Evolutionary conservation across 495 filamentous ascomycete genomes (phyloP), one percentile per base, ranked within the genome.

Genomic region (Neurospora africana): DNA sequence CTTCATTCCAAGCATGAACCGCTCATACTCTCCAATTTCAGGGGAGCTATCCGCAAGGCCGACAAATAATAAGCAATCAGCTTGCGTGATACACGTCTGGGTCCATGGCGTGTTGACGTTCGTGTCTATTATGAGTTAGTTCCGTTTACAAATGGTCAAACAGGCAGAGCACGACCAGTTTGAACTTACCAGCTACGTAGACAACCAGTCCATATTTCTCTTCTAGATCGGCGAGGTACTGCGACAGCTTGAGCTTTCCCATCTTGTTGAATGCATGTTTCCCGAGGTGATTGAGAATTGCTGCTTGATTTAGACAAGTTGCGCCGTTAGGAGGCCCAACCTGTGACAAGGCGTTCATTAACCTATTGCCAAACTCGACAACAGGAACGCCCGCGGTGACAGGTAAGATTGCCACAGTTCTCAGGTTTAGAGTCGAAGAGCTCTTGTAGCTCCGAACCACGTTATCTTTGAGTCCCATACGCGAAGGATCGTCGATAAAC

Each of bases 91-190:
- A 77, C 95, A 99, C 1, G 95, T 98, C 79, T 98, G 94, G 4
- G 95, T 99, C 95, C 95, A 99, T 11, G 95, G 95, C 0, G 96
- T 89, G 78, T 96, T 97, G 71, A 98, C 93, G 72, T 90, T 96
- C 37, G 95, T 98, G 77, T 98, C 86, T 88, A 38, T 38, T 80
- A 80, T 79, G 15, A 36, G 72, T 78, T 69, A 79, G 69, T 69
- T 74, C 74, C 69, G 74, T 76, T 11, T 44, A 72, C 68, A 69
- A 35, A 70, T 13, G 21, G 69, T 19, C 15, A n/a, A 4, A 43
- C 11, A 44, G 21, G 38, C 9, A 65, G n/a, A 68, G n/a, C 15
- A 65, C 10, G 70, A 43, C n/a, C 3, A 68, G 69, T 9, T 36
- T 39, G 19, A 53, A 82, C 86, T 81, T 80, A 87, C 86, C 95